Evolutionary conservation across 495 filamentous ascomycete species (phyloP), one percentile per base, ranked within the genome.

Genomic region (Tuber aestivum): DNA sequence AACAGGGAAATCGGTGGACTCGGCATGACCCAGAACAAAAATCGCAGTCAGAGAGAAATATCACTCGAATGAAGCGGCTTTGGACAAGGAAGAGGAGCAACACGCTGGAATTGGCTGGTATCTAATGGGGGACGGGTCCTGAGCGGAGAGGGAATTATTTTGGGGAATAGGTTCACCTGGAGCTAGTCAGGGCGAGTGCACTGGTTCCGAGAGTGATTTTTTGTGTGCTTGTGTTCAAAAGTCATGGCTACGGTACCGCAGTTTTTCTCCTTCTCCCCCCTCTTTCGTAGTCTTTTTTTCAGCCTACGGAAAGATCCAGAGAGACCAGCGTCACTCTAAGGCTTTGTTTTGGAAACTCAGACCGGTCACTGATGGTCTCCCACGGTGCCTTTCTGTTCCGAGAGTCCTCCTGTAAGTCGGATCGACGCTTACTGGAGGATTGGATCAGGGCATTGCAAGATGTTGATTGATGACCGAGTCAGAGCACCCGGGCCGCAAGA

Each of bases 141-240:
- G 50, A n/a, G n/a, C 37, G 48, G 44, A 70, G 70, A 50, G 50
- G 76, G 74, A 72, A 77, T 78, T 76, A 76, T 65, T 68, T 68
- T 41, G 44, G n/a, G 56, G 56, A 20, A 35, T 35, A 65, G 56
- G 16, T 65, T 65, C 56, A 35, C 56, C 32, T 65, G 27, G 56
- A 65, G 1, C 56, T 65, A 7, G 56, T 65, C 56, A 65, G 35
- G n/a, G 12, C 56, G 56, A 65, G 56, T 35, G 32, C 56, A 35
- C 56, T 65, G 56, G 27, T 18, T 65, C 56, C 27, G 56, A 65
- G 56, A 65, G 56, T 65, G 56, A 65, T 65, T 65, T 65, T 65
- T 65, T 18, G 1, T 65, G 27, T 35, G 56, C 35, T 61, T 65
- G 12, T 65, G 6, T 35, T 12, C 56, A 12, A 65, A 65, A 65